Evolutionary conservation across 352 stramenopile genomes (phyloP).

Genomic region (Phytophthora colocasiae): DNA sequence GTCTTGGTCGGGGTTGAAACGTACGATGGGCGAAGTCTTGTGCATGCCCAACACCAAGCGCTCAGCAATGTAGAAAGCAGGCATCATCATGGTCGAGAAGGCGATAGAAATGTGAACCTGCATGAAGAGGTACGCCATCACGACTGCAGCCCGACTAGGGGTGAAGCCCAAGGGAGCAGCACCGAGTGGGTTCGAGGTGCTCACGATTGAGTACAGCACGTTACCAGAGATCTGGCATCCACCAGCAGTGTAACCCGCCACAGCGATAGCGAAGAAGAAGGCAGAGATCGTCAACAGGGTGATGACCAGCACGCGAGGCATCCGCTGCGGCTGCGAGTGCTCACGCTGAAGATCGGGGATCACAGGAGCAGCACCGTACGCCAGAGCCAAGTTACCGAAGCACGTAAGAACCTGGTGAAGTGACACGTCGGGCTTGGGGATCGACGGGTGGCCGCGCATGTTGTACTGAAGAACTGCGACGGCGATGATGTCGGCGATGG

Average conservation of each 20-base stretch:
- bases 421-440: constrained; percentile 20
- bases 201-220: constrained; percentile 28
- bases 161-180: constrained; percentile 48
- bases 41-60: constrained; percentile 30
- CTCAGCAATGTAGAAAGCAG: constrained; percentile 49
- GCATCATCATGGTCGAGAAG: constrained; percentile 54
- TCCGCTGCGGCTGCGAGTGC: constrained; percentile 22
- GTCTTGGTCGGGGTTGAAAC: constrained; percentile 24
- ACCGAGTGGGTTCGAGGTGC: constrained; percentile 22
- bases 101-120: constrained; percentile 51
- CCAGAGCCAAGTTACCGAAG: constrained; percentile 26
- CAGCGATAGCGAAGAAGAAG: constrained; percentile 28
- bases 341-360: constrained; percentile 25
- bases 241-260: constrained; percentile 17
- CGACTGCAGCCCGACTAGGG: constrained; percentile 42
- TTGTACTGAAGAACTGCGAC: constrained; percentile 27
- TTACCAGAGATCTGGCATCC: constrained; percentile 29
- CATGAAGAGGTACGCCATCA: constrained; percentile 58
- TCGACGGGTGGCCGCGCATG: constrained; percentile 28
- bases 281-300: constrained; percentile 20
- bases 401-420: constrained; percentile 23
- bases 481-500: constrained; percentile 26
- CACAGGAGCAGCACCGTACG: constrained; percentile 18
- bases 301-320: constrained; percentile 19
- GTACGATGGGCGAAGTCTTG: constrained; percentile 29